phyloP scores from a whole-genome alignment of 176 grass and related monocot species.

The Rhynchospora breviuscula region DNA sequence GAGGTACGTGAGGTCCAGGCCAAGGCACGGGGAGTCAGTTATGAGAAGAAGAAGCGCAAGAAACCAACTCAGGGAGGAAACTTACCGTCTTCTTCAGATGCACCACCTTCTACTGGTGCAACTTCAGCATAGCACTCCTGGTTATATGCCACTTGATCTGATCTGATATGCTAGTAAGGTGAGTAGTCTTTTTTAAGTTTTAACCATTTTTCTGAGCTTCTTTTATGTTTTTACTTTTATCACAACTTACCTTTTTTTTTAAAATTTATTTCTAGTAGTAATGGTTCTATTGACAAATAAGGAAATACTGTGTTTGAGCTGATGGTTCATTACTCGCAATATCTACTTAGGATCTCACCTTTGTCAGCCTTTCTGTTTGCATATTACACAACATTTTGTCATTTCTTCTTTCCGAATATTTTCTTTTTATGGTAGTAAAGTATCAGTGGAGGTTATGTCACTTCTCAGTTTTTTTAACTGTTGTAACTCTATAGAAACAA shows the following conservation, averaged over 20 bases:
- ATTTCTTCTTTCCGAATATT: not conserved
- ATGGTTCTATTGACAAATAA: not conserved
- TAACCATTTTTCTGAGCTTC: not conserved
- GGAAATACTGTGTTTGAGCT: constrained; percentile 12
- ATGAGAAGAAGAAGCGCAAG: constrained; percentile 28
- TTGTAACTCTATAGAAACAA: too few species aligned
- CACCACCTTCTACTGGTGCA: constrained; percentile 2
- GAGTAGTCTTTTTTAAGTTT: not conserved
- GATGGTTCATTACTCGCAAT: constrained; percentile 1
- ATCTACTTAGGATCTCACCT: constrained; percentile 9
- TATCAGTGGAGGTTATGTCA: not conserved
- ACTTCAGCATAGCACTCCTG: not conserved
- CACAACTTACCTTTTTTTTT: not conserved
- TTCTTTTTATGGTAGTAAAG: constrained; percentile 14
- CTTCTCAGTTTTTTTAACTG: not conserved
- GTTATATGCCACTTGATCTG: not conserved
- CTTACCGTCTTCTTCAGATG: not conserved
- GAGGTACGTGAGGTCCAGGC: constrained; percentile 25
- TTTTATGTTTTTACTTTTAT: not conserved
- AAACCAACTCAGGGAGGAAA: not conserved
- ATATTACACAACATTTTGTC: not conserved
- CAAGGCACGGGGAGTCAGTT: constrained; percentile 18
- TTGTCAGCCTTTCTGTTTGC: constrained; percentile 9
- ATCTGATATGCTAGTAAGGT: constrained; percentile 15
- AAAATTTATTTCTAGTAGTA: not conserved